phyloP scores from a whole-genome alignment of 2,329 filamentous ascomycete species.

The Paecilomyces niveus region DNA sequence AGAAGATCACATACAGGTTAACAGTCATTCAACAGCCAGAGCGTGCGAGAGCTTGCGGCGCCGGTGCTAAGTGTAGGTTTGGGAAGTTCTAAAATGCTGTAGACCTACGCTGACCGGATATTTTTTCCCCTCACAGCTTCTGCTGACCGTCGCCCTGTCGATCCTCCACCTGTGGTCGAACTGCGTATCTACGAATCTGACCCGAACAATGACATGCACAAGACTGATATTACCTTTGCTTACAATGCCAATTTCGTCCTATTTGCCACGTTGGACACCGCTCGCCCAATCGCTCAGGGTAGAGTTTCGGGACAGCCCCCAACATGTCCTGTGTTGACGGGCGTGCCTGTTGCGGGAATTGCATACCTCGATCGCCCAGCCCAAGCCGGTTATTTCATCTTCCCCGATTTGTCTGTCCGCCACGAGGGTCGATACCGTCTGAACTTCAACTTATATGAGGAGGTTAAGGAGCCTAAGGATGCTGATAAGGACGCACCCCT shows the following conservation, averaged over 20 bases:
- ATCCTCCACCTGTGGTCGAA: slow-evolving; percentile 91
- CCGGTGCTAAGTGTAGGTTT: slow-evolving; percentile 81
- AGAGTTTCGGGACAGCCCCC: slow-evolving; percentile 63
- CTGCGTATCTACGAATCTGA: slow-evolving; percentile 71
- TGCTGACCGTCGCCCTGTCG: slow-evolving; percentile 83
- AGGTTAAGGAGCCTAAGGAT: slow-evolving; percentile 79
- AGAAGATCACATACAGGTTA: slow-evolving; percentile 72
- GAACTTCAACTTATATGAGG: slow-evolving; percentile 88
- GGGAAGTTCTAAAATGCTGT: neutral
- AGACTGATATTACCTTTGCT: slow-evolving; percentile 71
- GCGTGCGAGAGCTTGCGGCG: slow-evolving; percentile 88
- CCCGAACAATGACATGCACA: slow-evolving; percentile 47
- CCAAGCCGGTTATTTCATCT: slow-evolving; percentile 86
- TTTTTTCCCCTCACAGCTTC: slow-evolving; percentile 49
- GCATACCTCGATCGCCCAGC: slow-evolving; percentile 85
- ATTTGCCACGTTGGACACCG: slow-evolving; percentile 82
- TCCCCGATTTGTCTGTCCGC: slow-evolving; percentile 90
- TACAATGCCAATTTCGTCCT: slow-evolving; percentile 98
- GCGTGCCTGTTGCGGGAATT: slow-evolving; percentile 91
- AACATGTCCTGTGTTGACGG: slow-evolving; percentile 76
- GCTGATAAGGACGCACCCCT: slow-evolving; percentile 52
- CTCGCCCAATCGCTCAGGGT: slow-evolving; percentile 73
- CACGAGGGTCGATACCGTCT: slow-evolving; percentile 92
- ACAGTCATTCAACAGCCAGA: slow-evolving; percentile 90
- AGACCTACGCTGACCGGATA: slow-evolving; percentile 6